These are phyloP conservation scores for Pseudozyma sp. DNA, from an alignment of 1,284 basidiomycete genomes.

Conservation along the genomic window DNA sequence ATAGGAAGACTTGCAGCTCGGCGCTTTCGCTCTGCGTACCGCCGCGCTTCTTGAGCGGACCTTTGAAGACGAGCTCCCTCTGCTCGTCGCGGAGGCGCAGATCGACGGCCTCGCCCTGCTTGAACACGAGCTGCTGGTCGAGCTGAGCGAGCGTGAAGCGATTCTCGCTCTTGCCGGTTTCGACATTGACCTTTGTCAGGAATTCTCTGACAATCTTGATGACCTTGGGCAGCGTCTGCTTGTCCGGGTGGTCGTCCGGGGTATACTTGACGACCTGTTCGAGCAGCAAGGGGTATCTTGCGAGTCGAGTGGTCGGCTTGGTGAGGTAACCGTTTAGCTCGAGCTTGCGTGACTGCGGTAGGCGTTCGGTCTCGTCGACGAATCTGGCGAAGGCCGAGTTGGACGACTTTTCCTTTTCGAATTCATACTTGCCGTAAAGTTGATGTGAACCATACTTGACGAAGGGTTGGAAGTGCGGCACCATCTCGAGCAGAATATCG, in stretches of 20 bases:
- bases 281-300: slow-evolving; percentile 91
- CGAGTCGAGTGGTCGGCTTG: slow-evolving; percentile 96
- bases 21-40: slow-evolving; percentile 78
- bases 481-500: slow-evolving; percentile 88
- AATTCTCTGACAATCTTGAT: slow-evolving; percentile 85
- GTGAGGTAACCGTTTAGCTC: slow-evolving; percentile 97
- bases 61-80: slow-evolving; percentile 92
- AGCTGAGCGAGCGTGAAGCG: slow-evolving; percentile 90
- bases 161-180: slow-evolving; percentile 91
- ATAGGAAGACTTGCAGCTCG: slow-evolving; percentile 92
- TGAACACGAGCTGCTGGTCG: slow-evolving; percentile 86
- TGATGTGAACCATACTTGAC: slow-evolving; percentile 97
- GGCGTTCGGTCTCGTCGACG: slow-evolving; percentile 91
- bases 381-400: slow-evolving; percentile 95
- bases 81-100: slow-evolving; percentile 86
- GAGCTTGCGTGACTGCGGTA: slow-evolving; percentile 93
- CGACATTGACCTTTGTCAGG: slow-evolving; percentile 87
- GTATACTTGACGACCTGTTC: slow-evolving; percentile 95
- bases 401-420: slow-evolving; percentile 95
- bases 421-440: slow-evolving; percentile 97
- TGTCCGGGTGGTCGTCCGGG: slow-evolving; percentile 89
- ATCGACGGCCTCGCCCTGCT: slow-evolving; percentile 86
- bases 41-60: slow-evolving; percentile 90
- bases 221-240: slow-evolving; percentile 81
- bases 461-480: slow-evolving; percentile 89